Conservation (phyloP, 768 basidiomycete genomes). For the Coprinellus micaceus region DNA sequence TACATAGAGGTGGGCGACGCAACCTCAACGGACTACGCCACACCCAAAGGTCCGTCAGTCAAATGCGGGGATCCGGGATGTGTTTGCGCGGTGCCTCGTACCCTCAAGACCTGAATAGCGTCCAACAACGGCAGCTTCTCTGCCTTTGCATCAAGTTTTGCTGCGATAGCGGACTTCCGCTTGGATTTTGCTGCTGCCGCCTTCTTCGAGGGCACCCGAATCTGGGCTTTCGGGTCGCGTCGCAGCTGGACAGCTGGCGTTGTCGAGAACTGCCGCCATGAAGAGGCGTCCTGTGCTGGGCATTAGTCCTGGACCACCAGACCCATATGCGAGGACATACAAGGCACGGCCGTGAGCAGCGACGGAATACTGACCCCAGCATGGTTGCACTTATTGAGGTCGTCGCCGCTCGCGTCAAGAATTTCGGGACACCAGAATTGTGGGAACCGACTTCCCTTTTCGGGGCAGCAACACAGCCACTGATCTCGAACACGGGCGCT, state of each 20-base stretch:
- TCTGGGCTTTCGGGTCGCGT: constrained; percentile 46
- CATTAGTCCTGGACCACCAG: background rate
- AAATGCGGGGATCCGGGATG: background rate
- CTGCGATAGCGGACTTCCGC: constrained; percentile 51
- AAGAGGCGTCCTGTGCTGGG: background rate
- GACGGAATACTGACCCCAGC: constrained; percentile 16
- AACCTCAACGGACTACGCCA: constrained; percentile 74
- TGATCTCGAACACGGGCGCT: background rate
- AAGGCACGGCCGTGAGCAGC: constrained; percentile 21
- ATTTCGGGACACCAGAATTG: constrained; percentile 1
- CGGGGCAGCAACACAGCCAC: background rate
- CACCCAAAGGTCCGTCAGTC: constrained; percentile 2
- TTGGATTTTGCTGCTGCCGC: constrained; percentile 62
- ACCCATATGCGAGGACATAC: constrained; percentile 13
- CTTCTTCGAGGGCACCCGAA: constrained; percentile 65
- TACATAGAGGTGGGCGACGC: constrained; percentile 71
- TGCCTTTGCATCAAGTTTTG: constrained; percentile 52
- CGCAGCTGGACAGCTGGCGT: constrained; percentile 41
- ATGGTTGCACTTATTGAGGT: constrained; percentile 1
- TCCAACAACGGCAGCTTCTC: constrained; percentile 66
- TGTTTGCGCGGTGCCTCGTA: constrained; percentile 31
- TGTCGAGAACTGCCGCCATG: constrained; percentile 49
- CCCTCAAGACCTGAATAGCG: constrained; percentile 69
- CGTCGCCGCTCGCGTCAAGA: constrained; percentile 5
- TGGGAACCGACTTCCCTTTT: constrained; percentile 2